These are phyloP conservation scores for Calonectria pseudoreteaudii DNA, from an alignment of 2,329 filamentous ascomycete genomes.

Conservation along the genomic window DNA sequence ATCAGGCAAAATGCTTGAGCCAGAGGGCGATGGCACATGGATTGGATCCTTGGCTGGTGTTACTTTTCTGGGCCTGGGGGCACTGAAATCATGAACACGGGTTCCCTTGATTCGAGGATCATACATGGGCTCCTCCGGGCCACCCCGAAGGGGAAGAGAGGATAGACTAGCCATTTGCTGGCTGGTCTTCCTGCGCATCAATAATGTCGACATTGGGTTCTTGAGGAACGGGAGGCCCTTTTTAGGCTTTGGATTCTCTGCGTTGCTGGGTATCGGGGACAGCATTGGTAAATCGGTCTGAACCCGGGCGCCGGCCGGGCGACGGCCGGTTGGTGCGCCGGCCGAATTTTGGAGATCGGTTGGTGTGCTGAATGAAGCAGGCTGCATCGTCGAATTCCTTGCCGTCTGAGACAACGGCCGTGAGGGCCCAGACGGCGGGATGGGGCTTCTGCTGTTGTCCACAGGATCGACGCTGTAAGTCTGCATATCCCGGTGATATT, in stretches of 20 bases:
- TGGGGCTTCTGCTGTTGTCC: conserved; percentile 32
- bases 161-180: conserved; percentile 60
- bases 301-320: conserved; percentile 56
- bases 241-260: conserved; percentile 60
- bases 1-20: conserved; percentile 30
- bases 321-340: conserved; percentile 50
- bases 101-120: conserved; percentile 75
- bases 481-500: conserved; percentile 57
- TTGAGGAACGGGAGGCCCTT: conserved; percentile 70
- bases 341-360: conserved; percentile 58
- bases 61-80: conserved; percentile 61
- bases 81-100: conserved; percentile 74
- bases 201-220: conserved; percentile 69
- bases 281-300: conserved; percentile 51
- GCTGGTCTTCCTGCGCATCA: conserved; percentile 67
- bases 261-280: conserved; percentile 44
- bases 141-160: conserved; percentile 54
- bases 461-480: conserved; percentile 36
- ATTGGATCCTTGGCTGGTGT: conserved; percentile 27
- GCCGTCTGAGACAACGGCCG: conserved; percentile 37
- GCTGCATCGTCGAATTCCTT: conserved; percentile 48
- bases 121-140: conserved; percentile 61
- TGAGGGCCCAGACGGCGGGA: conserved; percentile 45
- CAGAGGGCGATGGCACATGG: conserved; percentile 27
- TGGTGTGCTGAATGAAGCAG: conserved; percentile 59